A percentile compares a stretch with the other conserved stretches of the same genome.
Conservation (phyloP, 306 rosid species). For the Mimosa pudica region DNA sequence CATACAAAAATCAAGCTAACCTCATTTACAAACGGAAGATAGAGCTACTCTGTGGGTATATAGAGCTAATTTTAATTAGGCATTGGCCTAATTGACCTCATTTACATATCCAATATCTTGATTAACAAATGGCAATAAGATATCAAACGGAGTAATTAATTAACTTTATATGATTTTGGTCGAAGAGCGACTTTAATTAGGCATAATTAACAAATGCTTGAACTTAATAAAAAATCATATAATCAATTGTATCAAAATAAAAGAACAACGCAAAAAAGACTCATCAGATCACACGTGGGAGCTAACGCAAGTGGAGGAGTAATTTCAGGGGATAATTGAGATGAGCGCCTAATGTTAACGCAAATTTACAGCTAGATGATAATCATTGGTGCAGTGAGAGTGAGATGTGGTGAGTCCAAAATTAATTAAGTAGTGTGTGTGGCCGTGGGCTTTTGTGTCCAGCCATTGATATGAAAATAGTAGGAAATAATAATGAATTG, state of each 20-base stretch:
- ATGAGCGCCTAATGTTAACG: background rate
- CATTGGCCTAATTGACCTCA: too few species aligned
- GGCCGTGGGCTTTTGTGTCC: background rate
- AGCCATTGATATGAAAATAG: background rate
- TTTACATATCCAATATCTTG: too few species aligned
- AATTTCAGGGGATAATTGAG: background rate
- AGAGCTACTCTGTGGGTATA: too few species aligned
- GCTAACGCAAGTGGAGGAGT: background rate
- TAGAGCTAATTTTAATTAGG: too few species aligned
- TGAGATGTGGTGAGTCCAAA: background rate
- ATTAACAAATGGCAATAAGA: too few species aligned
- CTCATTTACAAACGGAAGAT: background rate
- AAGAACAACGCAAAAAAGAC: background rate
- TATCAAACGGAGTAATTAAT: background rate
- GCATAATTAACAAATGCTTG: background rate
- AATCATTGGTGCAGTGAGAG: background rate
- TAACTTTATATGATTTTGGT: background rate
- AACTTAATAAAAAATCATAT: background rate
- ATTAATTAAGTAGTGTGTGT: background rate
- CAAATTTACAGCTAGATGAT: background rate
- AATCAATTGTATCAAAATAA: background rate
- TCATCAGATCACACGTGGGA: background rate
- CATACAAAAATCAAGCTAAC: background rate
- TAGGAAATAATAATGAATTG: background rate
- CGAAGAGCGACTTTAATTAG: background rate